Evolutionary conservation across 768 basidiomycete species (phyloP), one percentile per base, ranked within the genome.

Genomic region (Hygrophorus pudorinus): DNA sequence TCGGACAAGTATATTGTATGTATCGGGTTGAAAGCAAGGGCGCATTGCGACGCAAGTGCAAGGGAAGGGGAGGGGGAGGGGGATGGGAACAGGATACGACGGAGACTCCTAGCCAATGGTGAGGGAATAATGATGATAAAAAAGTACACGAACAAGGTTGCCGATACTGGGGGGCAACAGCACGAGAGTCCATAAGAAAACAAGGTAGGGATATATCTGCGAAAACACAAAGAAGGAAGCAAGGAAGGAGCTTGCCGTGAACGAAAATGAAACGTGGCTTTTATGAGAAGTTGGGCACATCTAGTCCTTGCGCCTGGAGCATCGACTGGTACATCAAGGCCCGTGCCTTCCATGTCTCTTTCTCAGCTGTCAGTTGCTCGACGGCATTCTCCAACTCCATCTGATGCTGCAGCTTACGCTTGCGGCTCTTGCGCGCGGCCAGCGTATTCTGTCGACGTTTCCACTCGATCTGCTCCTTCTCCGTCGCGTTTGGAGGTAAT

Each of bases 391-490:
- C 80, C 37, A 92, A 65, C 47, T 75, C 71, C 42, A 75, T 69
- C 52, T 82, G 73, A 50, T 89, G 76, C 57, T 76, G 72, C 31
- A 79, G 60, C 68, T 88, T 90, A 46, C 85, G 73, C 65, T 75
- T 76, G n/a, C 90, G 73, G 55, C 80, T 83, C 27, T 82, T 75
- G 1, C 90, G 76, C 4, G 91, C 90, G 0, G 90, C 89, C 5
- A 91, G 62, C 2, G 90, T 91, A 53, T 94, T 94, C 63, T 81
- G 79, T 8, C 80, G 72, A 27, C 90, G 76, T 68, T 90, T 91
- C 34, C 72, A 73, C 54, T 79, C 82, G 51, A 85, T 85, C 52
- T 80, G 79, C 56, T 82, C 76, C 53, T 78, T 77, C 1, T 73
- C 70, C 2, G 71, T 62, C 0, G 72, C 65, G 10, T 74, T 67